Percentiles rank a stretch among this genome's conserved stretches.
These are phyloP conservation scores for Tolypocladium ovalisporum DNA, from an alignment of 2,329 filamentous ascomycete genomes.

Conservation along the genomic window DNA sequence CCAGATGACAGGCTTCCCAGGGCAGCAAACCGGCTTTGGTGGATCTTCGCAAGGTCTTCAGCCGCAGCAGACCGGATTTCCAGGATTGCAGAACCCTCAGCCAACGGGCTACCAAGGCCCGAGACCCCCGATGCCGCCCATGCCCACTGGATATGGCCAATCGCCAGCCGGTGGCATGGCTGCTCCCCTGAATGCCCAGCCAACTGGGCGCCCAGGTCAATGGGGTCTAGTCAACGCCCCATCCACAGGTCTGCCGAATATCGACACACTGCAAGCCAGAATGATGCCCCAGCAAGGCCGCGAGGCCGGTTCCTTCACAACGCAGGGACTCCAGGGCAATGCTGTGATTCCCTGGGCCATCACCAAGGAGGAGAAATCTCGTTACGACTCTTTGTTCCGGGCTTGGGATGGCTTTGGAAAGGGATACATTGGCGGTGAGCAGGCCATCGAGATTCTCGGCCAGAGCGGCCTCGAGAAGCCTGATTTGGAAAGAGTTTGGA, in stretches of 20 bases:
- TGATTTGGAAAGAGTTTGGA: slow-evolving; percentile 90
- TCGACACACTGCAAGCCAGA: slow-evolving; percentile 80
- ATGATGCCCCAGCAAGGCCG: slow-evolving; percentile 97
- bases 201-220: slow-evolving; percentile 84
- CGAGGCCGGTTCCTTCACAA: slow-evolving; percentile 72
- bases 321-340: slow-evolving; percentile 79
- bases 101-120: slow-evolving; percentile 73
- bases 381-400: slow-evolving; percentile 89
- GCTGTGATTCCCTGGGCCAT: slow-evolving; percentile 97
- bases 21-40: slow-evolving; percentile 46
- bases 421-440: slow-evolving; percentile 82
- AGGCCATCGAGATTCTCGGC: slow-evolving; percentile 93
- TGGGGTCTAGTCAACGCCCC: slow-evolving; percentile 98
- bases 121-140: slow-evolving; percentile 82
- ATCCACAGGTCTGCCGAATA: slow-evolving; percentile 79
- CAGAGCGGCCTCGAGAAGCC: slow-evolving; percentile 88
- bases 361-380: slow-evolving; percentile 95
- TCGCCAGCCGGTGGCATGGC: slow-evolving; percentile 48
- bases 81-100: slow-evolving; percentile 56
- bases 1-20: slow-evolving; percentile 59
- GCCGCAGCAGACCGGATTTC: slow-evolving; percentile 59
- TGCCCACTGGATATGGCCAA: slow-evolving; percentile 48
- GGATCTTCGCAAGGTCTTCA: slow-evolving; percentile 50
- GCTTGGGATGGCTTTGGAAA: slow-evolving; percentile 94
- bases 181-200: slow-evolving; percentile 74